phyloP scores from a whole-genome alignment of 805 yeast genomes.

The Hanseniaspora guilliermondii region DNA sequence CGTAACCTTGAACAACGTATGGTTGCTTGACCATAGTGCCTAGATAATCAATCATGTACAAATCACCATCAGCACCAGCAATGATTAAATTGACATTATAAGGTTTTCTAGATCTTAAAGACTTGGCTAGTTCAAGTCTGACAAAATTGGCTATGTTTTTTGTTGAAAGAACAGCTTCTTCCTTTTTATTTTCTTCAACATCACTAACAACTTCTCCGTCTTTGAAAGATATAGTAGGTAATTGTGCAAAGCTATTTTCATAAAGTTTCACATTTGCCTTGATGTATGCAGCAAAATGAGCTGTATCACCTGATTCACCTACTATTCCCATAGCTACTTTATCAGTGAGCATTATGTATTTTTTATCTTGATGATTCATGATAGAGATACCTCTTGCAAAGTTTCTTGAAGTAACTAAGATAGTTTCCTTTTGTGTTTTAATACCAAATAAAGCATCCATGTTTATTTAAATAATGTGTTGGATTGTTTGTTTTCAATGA shows the following conservation, averaged over 20 bases:
- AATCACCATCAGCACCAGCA: constrained; percentile 64
- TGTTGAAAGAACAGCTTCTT: constrained; percentile 52
- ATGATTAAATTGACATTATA: constrained; percentile 85
- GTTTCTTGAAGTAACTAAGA: constrained; percentile 90
- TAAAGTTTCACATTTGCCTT: constrained; percentile 86
- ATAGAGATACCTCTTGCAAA: constrained; percentile 82
- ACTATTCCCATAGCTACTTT: constrained; percentile 78
- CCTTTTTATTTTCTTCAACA: background rate
- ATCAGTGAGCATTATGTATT: constrained; percentile 60
- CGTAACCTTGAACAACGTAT: constrained; percentile 96
- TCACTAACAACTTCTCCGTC: background rate
- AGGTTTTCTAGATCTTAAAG: constrained; percentile 87
- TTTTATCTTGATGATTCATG: constrained; percentile 65
- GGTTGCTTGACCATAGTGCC: constrained; percentile 88
- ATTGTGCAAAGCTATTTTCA: constrained; percentile 57
- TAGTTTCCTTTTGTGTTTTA: constrained; percentile 64
- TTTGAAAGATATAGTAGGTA: constrained; percentile 9
- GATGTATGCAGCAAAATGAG: constrained; percentile 85
- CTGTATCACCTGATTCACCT: constrained; percentile 95
- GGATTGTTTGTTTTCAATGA: background rate
- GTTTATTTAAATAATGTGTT: background rate
- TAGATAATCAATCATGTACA: constrained; percentile 85
- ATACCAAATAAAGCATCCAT: constrained; percentile 92
- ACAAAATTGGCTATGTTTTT: constrained; percentile 79
- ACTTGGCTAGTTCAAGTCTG: constrained; percentile 75